Percentiles rank a stretch among this genome's conserved stretches.
These are phyloP conservation scores for Cerrena zonata DNA, from an alignment of 1,284 basidiomycete species.

Conservation along the genomic window DNA sequence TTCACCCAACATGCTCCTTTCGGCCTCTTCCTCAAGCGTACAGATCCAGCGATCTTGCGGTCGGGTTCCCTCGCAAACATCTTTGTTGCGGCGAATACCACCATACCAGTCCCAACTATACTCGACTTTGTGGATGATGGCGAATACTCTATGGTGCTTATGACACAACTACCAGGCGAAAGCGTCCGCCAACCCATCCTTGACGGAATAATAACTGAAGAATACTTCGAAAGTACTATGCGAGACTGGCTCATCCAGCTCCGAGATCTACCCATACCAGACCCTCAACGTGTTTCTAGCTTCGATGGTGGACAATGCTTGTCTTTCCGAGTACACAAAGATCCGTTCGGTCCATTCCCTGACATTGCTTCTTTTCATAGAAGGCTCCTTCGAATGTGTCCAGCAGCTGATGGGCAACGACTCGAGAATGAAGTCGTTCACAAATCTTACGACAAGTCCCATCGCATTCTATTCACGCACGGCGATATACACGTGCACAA, in stretches of 20 bases:
- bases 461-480: conserved; percentile 8
- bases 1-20: neutral
- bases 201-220: too few relatives aligned
- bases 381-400: neutral
- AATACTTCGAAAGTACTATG: conserved; percentile 1
- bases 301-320: conserved; percentile 7
- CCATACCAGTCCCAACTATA: conserved; percentile 14
- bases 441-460: neutral
- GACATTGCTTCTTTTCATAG: conserved; percentile 1
- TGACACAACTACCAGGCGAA: conserved; percentile 6
- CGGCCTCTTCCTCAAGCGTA: neutral
- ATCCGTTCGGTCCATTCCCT: conserved; percentile 6
- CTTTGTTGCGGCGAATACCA: conserved; percentile 7
- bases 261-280: conserved; percentile 9
- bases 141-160: neutral
- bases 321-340: conserved; percentile 2
- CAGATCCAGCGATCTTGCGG: neutral
- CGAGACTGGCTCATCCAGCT: conserved; percentile 7
- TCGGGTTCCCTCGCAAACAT: neutral
- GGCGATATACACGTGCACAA: conserved; percentile 6
- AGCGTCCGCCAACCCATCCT: neutral
- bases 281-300: conserved; percentile 6
- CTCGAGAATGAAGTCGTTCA: neutral
- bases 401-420: too few relatives aligned
- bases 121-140: conserved; percentile 13